Evolutionary conservation across 1,284 basidiomycete genomes (phyloP), one percentile per base, ranked within the genome.

Genomic region (Tilletia caries): DNA sequence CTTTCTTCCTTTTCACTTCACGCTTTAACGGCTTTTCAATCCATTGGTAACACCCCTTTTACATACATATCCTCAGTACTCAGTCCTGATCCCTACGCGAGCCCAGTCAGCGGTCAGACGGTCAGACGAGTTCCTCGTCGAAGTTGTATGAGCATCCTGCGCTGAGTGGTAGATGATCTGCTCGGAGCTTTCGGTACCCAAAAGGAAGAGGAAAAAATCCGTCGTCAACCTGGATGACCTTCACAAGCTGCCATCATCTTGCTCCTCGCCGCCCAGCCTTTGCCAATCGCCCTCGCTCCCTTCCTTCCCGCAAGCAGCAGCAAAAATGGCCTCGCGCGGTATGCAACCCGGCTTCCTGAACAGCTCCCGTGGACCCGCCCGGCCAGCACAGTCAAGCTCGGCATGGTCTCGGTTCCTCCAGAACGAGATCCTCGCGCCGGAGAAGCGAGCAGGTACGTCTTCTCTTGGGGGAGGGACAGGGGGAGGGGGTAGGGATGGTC

Each of bases 281-380:
- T 18, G 20, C 46, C 25, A 18, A 50, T 18, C 20, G 46, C 46
- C 46, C 20, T 50, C 46, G 25, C 25, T 23, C 37, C 37, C 48
- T 50, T 50, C 48, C 43, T 20, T 23, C 20, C 48, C 54, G 23
- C 54, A 33, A 60, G 54, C 27, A 34, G 27, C 23, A 62, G 58
- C 58, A 62, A 33, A 13, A 25, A 62, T 62, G 58, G 29, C 58
- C 27, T 33, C 58, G n/a, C 58, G 58, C 58, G 33, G 58, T n/a
- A 62, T 62, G 32, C 58, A 62, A 33, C 32, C 58, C 29, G 58
- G 58, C 23, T 62, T 62, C 32, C 58, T 62, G 29, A 62, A 62
- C 58, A 33, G 12, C 29, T 10, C 27, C 18, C 29, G 58, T 18
- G 18, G 27, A 12, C 29, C 32, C 13, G 29, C 32, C 4, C 32